phyloP scores from a whole-genome alignment of 306 rosid genomes.

The Purshia tridentata region DNA sequence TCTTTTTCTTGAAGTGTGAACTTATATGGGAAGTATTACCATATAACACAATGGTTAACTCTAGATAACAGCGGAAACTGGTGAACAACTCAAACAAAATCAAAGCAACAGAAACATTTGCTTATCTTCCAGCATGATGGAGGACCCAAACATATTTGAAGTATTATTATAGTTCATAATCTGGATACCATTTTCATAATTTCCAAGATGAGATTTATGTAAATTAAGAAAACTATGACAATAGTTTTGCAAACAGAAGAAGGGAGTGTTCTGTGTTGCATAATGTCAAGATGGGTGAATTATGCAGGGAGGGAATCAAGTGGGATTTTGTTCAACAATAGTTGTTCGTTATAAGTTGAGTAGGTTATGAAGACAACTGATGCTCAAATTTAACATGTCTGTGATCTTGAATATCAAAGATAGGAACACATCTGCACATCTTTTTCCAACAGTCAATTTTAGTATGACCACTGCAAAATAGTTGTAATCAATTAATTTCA shows the following conservation, averaged over 20 bases:
- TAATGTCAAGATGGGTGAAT: background rate
- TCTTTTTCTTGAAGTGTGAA: background rate
- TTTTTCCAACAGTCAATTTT: background rate
- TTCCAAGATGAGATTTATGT: background rate
- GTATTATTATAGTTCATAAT: background rate
- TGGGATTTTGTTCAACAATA: background rate
- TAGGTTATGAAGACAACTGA: constrained; percentile 12
- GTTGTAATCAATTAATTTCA: background rate
- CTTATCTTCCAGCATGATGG: background rate
- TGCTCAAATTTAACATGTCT: constrained; percentile 7
- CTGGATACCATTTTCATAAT: background rate
- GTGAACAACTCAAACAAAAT: background rate
- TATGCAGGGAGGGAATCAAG: constrained; percentile 7
- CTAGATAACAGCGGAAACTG: constrained; percentile 5
- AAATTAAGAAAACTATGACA: background rate
- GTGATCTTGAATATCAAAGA: background rate
- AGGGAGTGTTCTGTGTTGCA: background rate
- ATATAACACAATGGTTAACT: constrained; percentile 1
- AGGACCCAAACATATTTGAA: background rate
- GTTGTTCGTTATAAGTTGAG: background rate
- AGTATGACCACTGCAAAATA: background rate
- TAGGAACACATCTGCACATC: background rate
- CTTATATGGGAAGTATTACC: background rate
- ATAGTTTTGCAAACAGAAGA: background rate
- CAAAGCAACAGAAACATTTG: too few relatives aligned